Percentiles rank a stretch among this genome's conserved stretches.
These are phyloP conservation scores for Komagataella kurtzmanii DNA, from an alignment of 805 yeast species.

Conservation along the genomic window DNA sequence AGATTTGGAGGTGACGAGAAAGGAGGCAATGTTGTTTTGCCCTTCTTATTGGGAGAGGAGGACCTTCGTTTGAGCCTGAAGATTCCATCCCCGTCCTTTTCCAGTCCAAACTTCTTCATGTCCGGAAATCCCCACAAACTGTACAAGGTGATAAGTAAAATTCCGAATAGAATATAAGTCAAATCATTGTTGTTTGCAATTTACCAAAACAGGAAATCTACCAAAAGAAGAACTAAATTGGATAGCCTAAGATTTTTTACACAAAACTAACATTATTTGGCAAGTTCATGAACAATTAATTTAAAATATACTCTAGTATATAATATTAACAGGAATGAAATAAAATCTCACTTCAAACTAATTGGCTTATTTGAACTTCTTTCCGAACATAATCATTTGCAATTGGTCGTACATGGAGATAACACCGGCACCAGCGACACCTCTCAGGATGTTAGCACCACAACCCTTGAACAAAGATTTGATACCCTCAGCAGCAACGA, in stretches of 20 bases:
- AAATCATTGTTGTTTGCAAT: not conserved
- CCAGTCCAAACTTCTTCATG: not conserved
- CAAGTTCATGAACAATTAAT: not conserved
- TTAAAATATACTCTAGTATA: not conserved
- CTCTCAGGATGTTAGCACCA: conserved; percentile 99
- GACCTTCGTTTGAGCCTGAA: not conserved
- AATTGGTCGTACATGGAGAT: conserved; percentile 95
- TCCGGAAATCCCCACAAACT: not conserved
- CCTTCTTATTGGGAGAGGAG: not conserved
- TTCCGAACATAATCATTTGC: conserved; percentile 90
- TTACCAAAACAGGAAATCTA: not conserved
- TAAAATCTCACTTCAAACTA: conserved; percentile 2
- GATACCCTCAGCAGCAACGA: conserved; percentile 94
- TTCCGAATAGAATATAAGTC: no score
- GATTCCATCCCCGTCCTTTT: not conserved
- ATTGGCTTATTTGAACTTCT: conserved; percentile 63
- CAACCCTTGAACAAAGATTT: conserved; percentile 94
- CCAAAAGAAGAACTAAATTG: not conserved
- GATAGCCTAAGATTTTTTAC: not conserved
- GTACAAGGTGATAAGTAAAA: not conserved
- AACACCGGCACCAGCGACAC: conserved; percentile 99
- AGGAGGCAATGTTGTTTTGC: not conserved
- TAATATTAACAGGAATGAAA: not conserved
- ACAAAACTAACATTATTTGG: no score
- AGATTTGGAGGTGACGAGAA: not conserved